Evolutionary conservation across 441 rosid species (phyloP).

Genomic region (Mallotus japonicus): DNA sequence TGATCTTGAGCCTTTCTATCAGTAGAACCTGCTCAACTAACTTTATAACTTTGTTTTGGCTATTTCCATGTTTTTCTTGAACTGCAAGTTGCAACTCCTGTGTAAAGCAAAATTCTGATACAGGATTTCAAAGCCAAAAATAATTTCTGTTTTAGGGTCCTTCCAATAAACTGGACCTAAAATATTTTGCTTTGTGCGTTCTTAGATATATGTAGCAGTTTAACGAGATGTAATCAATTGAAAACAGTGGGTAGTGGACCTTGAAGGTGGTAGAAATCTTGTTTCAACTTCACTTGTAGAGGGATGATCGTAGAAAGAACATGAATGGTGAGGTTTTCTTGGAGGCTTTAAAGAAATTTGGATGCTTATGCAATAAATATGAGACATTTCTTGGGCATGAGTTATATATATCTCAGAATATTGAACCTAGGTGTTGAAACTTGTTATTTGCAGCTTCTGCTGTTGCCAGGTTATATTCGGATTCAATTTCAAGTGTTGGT

Average conservation of each 20-base stretch:
- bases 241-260: background rate
- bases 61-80: background rate
- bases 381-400: background rate
- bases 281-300: background rate
- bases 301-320: background rate
- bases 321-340: background rate
- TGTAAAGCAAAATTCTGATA: background rate
- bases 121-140: background rate
- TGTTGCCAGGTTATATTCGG: background rate
- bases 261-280: background rate
- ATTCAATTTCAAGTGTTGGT: background rate
- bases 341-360: background rate
- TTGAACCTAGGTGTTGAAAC: background rate
- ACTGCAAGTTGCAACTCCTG: no score
- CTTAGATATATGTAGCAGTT: background rate
- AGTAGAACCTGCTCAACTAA: background rate
- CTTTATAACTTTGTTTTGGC: background rate
- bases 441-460: background rate
- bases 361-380: background rate
- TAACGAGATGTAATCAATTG: background rate
- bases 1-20: constrained; percentile 10
- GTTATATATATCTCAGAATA: background rate
- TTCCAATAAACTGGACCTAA: background rate
- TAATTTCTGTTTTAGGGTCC: background rate
- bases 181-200: background rate